Base-by-base conservation (phyloP, 129 eudicot species). In the Kitagawia praeruptora region DNA sequence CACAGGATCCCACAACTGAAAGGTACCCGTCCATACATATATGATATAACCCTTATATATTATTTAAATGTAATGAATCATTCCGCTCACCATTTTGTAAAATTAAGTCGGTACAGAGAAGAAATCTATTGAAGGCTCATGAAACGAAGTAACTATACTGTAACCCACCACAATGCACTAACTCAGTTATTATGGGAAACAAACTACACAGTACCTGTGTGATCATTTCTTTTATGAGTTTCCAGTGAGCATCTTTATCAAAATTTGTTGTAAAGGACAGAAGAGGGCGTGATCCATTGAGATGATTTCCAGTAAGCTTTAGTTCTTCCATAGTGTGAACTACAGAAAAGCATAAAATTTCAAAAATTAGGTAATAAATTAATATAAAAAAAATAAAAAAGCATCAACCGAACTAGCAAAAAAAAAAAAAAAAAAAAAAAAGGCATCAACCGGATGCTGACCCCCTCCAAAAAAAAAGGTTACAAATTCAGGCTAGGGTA, bases 301-400 rank as follows among this genome's bases (percentile, higher is more conserved):
- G 86, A 86, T 92, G 97, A 75, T 95, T 95, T 39, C 99, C 99
- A 51, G 99, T 95, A 40, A 95, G 99, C 83, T 92, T 95, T 69
- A 95, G 84, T 81, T 95, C 99, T 83, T 95, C 97, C 99, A 90
- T 92, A 10, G 99, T 95, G 85, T 92, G 99, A 86, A 95, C 99
- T 95, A 66, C 51, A 86, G n/a, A 54, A 25, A 77, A 80, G 79
- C 18, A 73, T 49, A 8, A 9, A 77, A 46, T 45, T 25, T 25
- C 37, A 69, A 79, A 54, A 31, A 14, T 34, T 9, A 31, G 47
- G 38, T 75, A n/a, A 34, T 8, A 37, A 18, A 48, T 16, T 42
- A 0, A 46, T 8, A 46, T 3, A 47, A 4, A 18, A 0, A 0
- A 49, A 0, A 37, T 15, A 31, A n/a, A 19, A 8, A 61, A 40